Conservation (phyloP, 2,329 filamentous ascomycete genomes). For the Colletotrichum siamense region DNA sequence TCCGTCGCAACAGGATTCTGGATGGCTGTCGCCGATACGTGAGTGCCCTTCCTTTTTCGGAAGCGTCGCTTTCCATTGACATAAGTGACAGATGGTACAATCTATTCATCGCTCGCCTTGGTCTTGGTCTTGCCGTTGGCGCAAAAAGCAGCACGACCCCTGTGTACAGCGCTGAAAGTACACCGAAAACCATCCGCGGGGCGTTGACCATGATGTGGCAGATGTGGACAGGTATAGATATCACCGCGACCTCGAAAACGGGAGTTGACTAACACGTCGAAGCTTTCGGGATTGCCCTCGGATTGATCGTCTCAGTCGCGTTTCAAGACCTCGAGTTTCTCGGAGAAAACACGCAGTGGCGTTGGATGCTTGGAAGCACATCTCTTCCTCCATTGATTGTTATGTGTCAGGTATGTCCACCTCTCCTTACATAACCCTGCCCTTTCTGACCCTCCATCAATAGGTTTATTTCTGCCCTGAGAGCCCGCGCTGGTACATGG, state of each 20-base stretch:
- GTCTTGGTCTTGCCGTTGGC: constrained; percentile 41
- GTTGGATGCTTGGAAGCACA: constrained; percentile 53
- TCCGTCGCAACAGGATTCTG: constrained; percentile 57
- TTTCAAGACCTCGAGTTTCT: constrained; percentile 38
- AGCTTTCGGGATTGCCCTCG: constrained; percentile 41
- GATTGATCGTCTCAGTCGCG: constrained; percentile 43
- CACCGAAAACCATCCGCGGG: constrained; percentile 43
- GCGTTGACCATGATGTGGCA: constrained; percentile 45
- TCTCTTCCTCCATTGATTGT: constrained; percentile 59
- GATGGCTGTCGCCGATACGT: constrained; percentile 61
- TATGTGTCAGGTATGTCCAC: constrained; percentile 37
- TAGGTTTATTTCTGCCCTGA: constrained; percentile 59
- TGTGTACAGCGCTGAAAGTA: constrained; percentile 41
- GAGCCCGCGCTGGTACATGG: constrained; percentile 60
- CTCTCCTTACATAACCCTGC: no score
- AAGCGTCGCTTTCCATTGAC: constrained; percentile 31
- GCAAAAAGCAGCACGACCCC: constrained; percentile 40
- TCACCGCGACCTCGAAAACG: background rate
- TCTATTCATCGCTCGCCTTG: constrained; percentile 36
- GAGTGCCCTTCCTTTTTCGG: constrained; percentile 39
- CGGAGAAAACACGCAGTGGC: constrained; percentile 34
- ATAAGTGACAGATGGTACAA: constrained; percentile 39
- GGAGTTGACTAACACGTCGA: constrained; percentile 23
- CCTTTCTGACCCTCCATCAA: background rate
- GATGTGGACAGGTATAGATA: background rate